phyloP scores from a whole-genome alignment of 1,284 basidiomycete genomes.

The Cryptococcus wingfieldii region DNA sequence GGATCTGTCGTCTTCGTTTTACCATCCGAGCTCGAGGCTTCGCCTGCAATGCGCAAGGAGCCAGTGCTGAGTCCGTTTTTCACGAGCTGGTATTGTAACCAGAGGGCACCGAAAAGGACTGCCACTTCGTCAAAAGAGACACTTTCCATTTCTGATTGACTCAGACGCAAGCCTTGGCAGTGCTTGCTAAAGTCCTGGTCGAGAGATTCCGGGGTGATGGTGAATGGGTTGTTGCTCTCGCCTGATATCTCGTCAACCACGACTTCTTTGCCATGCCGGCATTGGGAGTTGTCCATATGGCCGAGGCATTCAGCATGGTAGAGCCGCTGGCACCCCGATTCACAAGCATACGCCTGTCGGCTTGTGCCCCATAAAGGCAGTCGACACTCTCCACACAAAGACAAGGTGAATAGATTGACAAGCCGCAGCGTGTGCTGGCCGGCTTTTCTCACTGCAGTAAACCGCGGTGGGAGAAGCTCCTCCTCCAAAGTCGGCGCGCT shows the following conservation, averaged over 20 bases:
- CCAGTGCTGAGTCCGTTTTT: slow-evolving; percentile 62
- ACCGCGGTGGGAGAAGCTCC: too few relatives aligned
- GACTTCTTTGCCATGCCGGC: slow-evolving; percentile 40
- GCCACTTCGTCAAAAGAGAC: slow-evolving; percentile 65
- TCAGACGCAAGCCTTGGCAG: slow-evolving; percentile 53
- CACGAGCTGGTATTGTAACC: slow-evolving; percentile 63
- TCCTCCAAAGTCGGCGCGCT: too few relatives aligned
- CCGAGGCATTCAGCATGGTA: slow-evolving; percentile 57
- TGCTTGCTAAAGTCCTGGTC: slow-evolving; percentile 57
- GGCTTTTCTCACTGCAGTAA: slow-evolving; percentile 1
- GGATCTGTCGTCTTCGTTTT: slow-evolving; percentile 48
- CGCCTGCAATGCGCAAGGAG: slow-evolving; percentile 51
- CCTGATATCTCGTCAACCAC: slow-evolving; percentile 25
- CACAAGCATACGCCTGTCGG: slow-evolving; percentile 62
- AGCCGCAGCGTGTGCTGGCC: slow-evolving; percentile 36
- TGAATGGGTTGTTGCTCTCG: slow-evolving; percentile 49
- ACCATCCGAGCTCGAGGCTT: slow-evolving; percentile 3
- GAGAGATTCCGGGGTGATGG: slow-evolving; percentile 52
- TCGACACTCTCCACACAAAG: slow-evolving; percentile 62
- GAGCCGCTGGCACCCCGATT: slow-evolving; percentile 57
- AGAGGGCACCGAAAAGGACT: slow-evolving; percentile 57
- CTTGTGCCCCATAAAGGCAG: slow-evolving; percentile 67
- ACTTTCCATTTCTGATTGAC: slow-evolving; percentile 51
- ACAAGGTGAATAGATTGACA: slow-evolving; percentile 66
- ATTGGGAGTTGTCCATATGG: slow-evolving; percentile 36